Percentiles rank a stretch among this genome's conserved stretches.
Evolutionary conservation across 495 filamentous ascomycete species (phyloP).

Genomic region (Aspergillus cristatus): DNA sequence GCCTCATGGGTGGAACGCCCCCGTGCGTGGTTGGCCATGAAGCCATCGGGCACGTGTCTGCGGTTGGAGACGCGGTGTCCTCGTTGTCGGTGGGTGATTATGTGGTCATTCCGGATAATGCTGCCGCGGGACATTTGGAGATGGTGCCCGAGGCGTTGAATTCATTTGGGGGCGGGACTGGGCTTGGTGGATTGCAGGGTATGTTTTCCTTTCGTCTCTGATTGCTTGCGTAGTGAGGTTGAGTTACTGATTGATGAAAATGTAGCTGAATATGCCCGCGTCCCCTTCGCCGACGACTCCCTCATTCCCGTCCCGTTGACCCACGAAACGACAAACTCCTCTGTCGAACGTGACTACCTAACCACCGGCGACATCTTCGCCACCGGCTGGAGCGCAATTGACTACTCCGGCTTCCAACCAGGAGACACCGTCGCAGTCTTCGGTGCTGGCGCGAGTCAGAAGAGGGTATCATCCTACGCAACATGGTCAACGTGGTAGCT

Average conservation of each 20-base stretch:
- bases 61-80: constrained; percentile 13
- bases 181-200: not conserved
- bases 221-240: not conserved
- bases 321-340: not conserved
- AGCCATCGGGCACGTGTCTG: constrained; percentile 20
- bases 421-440: not conserved
- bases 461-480: not conserved
- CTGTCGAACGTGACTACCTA: not conserved
- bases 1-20: constrained; percentile 3
- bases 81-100: constrained; percentile 20
- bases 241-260: not conserved
- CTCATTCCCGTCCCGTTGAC: not conserved
- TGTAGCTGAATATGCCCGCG: not conserved
- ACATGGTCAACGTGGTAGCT: not conserved
- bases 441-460: not conserved
- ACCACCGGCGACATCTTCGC: not conserved
- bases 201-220: not conserved
- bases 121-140: not conserved
- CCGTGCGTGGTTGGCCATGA: constrained; percentile 26
- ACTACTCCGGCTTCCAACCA: not conserved
- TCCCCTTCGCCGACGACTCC: not conserved
- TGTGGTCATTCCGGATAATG: constrained; percentile 7
- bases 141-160: not conserved
- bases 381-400: not conserved
- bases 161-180: not conserved